Base-by-base conservation (phyloP, 1,284 basidiomycete species). In the Wallemia ichthyophaga region DNA sequence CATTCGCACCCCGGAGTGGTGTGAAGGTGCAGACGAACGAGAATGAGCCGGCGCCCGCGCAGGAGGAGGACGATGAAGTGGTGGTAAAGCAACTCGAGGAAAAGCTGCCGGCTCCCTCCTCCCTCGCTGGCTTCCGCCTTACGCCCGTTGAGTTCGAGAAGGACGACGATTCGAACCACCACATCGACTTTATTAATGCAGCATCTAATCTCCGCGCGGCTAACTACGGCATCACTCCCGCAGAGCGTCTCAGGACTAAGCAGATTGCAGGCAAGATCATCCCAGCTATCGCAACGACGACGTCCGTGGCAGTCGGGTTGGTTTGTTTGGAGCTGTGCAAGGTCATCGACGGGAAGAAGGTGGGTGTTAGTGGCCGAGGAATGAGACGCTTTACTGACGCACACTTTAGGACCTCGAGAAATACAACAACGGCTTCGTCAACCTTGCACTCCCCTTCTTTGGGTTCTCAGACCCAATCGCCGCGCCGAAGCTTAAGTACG, bases 241-340 rank as follows among this genome's bases (percentile, higher is more conserved):
- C 91, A 15, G 88, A 95, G 71, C 78, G 82, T 60, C 91, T 98
- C 73, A 80, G 83, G 62, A 98, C 92, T 53, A 99, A 99, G 75
- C 85, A 94, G 69, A 95, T 99, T 67, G 95, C 94, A 1, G 94
- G 94, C 60, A 98, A 98, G 76, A 99, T 99, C 66, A 99, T 99
- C 64, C 94, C 94, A 59, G 94, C 94, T 19, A 98, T 99, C 66
- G 94, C 94, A 24, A 99, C 95, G 1, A 98, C 94, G 0, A 98
- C 95, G 1, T 83, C 89, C 19, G 78, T 95, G 55, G 86, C 94
- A 27, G 89, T 89, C 27, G 94, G 94, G 26, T 72, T 99, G 60
- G 89, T 95, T 56, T 96, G 91, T 71, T 71, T 99, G 60, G 94
- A 99, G 72, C 76, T 99, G 58, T 98, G 94, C 78, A 96, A 96